Percentiles rank a stretch among this genome's conserved stretches.
Evolutionary conservation across 371 early-diverging fungal genomes (phyloP).

Genomic region (Zychaea mexicana): DNA sequence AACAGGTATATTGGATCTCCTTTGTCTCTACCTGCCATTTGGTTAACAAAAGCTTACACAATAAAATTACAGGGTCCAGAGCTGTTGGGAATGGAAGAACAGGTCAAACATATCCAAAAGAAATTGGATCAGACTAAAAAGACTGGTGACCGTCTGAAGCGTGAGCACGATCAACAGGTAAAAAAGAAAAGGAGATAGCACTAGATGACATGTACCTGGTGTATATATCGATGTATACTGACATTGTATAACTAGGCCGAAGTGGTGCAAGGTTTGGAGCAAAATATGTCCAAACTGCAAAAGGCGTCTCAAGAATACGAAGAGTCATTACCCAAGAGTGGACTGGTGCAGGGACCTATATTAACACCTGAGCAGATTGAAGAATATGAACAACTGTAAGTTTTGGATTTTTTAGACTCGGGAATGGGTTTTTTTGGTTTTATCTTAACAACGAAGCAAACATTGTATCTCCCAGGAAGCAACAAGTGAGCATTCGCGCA

Average conservation of each 20-base stretch:
- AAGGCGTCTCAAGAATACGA: constrained; percentile 49
- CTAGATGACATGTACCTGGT: not conserved
- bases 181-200: not conserved
- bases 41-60: no score
- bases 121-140: constrained; percentile 66
- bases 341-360: constrained; percentile 17
- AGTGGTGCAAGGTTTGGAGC: constrained; percentile 43
- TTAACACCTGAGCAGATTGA: constrained; percentile 43
- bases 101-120: constrained; percentile 66
- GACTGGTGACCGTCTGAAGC: constrained; percentile 54
- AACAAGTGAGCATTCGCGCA: constrained; percentile 68
- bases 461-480: constrained; percentile 51
- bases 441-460: no score
- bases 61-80: constrained; percentile 18
- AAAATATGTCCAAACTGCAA: constrained; percentile 45
- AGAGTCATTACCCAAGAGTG: constrained; percentile 20
- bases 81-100: constrained; percentile 60
- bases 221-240: constrained; percentile 8
- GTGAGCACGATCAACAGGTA: constrained; percentile 60
- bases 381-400: constrained; percentile 59
- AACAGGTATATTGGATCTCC: no score
- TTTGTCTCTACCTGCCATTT: no score
- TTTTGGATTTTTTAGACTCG: not conserved
- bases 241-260: constrained; percentile 11
- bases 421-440: no score